Conservation (phyloP, 257 asterid species). For the Solanum sejunctum region DNA sequence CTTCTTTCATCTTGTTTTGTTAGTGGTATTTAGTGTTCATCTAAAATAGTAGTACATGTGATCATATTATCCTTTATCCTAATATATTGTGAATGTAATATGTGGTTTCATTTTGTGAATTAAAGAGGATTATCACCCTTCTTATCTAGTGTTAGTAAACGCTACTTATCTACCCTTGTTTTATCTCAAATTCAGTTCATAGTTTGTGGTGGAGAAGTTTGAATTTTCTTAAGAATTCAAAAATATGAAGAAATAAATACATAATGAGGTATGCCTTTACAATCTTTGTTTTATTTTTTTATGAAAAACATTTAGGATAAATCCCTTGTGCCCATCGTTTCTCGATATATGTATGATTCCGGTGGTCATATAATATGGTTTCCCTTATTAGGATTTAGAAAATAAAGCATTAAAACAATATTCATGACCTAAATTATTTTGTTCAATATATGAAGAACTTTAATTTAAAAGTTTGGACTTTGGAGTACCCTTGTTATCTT, state of each 20-base stretch:
- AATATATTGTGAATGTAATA: neutral
- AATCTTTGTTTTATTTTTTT: too few species aligned
- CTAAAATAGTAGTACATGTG: neutral
- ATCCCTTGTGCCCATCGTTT: too few species aligned
- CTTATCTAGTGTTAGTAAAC: neutral
- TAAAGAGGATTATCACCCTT: neutral
- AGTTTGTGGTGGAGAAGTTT: neutral
- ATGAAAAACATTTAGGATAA: too few species aligned
- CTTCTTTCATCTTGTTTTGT: neutral
- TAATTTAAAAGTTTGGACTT: neutral
- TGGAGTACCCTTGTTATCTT: too few species aligned
- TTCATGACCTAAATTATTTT: neutral
- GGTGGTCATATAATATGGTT: neutral
- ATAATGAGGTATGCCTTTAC: neutral
- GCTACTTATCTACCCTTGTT: neutral
- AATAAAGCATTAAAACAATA: neutral
- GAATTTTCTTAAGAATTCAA: neutral
- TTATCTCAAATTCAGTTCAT: neutral
- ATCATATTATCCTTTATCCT: neutral
- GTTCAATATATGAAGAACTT: neutral
- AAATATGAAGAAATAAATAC: neutral
- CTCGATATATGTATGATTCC: neutral
- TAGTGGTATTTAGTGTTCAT: neutral
- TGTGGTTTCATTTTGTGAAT: neutral
- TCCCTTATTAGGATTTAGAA: neutral